Percentiles rank a stretch among this genome's conserved stretches.
Conservation (phyloP, 2,329 filamentous ascomycete species). For the Microdochium paspali region DNA sequence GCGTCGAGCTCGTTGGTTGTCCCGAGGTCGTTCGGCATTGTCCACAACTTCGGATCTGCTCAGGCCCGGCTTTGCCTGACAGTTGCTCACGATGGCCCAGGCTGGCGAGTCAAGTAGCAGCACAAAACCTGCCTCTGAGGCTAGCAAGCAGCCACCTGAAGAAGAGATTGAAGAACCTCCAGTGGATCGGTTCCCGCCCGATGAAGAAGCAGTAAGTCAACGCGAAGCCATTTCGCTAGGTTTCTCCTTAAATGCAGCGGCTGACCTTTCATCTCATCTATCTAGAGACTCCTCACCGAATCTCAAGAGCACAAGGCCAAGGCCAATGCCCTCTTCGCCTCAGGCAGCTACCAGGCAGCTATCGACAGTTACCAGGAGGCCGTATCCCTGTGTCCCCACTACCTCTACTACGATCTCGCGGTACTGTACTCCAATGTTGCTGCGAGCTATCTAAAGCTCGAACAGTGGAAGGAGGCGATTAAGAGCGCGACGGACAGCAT, state of each 20-base stretch:
- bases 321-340: constrained; percentile 73
- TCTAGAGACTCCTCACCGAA: constrained; percentile 57
- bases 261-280: constrained; percentile 1
- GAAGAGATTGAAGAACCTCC: constrained; percentile 7
- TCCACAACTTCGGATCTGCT: no score
- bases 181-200: constrained; percentile 35
- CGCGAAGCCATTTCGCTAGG: not conserved
- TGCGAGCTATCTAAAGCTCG: constrained; percentile 76
- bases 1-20: no score
- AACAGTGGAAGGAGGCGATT: constrained; percentile 77
- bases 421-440: constrained; percentile 84
- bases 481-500: constrained; percentile 64
- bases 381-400: constrained; percentile 67
- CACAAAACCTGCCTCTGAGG: not conserved
- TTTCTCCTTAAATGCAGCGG: not conserved
- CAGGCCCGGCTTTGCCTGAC: no score
- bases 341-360: constrained; percentile 63
- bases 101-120: not conserved
- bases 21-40: no score
- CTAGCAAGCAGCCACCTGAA: constrained; percentile 3
- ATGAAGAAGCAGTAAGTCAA: constrained; percentile 44
- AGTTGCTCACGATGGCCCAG: not conserved
- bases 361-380: constrained; percentile 78
- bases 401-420: constrained; percentile 80
- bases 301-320: constrained; percentile 64